Base-by-base conservation (phyloP, 2,329 filamentous ascomycete species). In the Zasmidium angulare region DNA sequence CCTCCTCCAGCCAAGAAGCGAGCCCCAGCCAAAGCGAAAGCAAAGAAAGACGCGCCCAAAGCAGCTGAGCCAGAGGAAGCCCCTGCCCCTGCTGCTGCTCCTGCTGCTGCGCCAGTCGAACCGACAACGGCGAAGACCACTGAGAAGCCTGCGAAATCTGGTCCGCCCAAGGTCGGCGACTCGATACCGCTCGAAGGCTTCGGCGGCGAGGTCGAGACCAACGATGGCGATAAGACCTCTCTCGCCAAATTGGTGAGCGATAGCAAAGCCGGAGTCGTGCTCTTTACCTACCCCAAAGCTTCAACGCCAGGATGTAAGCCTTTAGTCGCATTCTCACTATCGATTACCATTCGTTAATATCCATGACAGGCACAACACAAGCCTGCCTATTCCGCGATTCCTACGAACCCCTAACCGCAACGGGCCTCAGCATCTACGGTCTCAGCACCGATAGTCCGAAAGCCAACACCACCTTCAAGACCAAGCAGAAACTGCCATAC, bases 201-300 rank as follows among this genome's bases (percentile, higher is more conserved):
- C 66, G 84, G 84, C 58, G 84, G 83, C 56, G 87, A 95, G 72
- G 79, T 99, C 64, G 86, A 95, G 80, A 95, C 89, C 63, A 87
- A 98, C 66, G 91, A 96, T 64, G 92, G 92, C 69, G 79, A 82
- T 55, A 90, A 89, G 78, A 92, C 89, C 4, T 91, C 86, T 1
- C 80, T 99, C 60, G 89, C 91, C 78, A 81, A 86, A 68, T 86
- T 99, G 22, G 84, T 97, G 51, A 88, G 91, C 53, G 84, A 89
- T 72, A 96, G 92, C 83, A 87, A 90, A 78, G 82, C 84, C 36
- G 95, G 93, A 23, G 89, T 98, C 47, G 91, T 96, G 31, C 79
- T 98, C 26, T 97, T 99, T 76, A 97, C 93, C 29, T 98, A 98
- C 73, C 95, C 95, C 60, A 96, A 90, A 78, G 95, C 95, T 12